Evolutionary conservation across 306 rosid genomes (phyloP).

Genomic region (Ammopiptanthus mongolicus): DNA sequence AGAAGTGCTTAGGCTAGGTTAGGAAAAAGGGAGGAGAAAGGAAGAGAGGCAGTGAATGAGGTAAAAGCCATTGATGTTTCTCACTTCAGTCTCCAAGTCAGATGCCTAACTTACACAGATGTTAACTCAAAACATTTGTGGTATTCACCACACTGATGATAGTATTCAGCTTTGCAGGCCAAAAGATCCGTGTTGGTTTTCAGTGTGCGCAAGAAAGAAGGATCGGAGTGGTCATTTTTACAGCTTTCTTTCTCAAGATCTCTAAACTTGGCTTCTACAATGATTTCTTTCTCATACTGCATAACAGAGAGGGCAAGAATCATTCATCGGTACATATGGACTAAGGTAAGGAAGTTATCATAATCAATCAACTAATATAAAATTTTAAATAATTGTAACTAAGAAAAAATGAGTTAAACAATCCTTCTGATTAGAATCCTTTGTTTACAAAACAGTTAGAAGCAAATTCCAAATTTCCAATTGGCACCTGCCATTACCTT

Average conservation of each 20-base stretch:
- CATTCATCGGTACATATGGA: constrained; percentile 5
- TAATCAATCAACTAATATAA: neutral
- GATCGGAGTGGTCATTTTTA: constrained; percentile 53
- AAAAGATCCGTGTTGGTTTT: constrained; percentile 80
- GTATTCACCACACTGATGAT: constrained; percentile 93
- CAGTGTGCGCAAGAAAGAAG: constrained; percentile 58
- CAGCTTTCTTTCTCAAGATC: constrained; percentile 78
- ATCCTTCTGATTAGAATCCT: neutral
- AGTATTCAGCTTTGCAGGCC: constrained; percentile 98
- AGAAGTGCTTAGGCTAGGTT: constrained; percentile 9
- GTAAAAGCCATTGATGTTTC: neutral
- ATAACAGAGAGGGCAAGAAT: constrained; percentile 20
- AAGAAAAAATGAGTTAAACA: neutral
- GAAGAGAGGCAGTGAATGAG: neutral
- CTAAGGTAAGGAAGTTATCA: neutral
- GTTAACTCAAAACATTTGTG: constrained; percentile 95
- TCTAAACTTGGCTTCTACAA: constrained; percentile 73
- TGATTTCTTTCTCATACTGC: constrained; percentile 84
- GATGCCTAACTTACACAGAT: constrained; percentile 64
- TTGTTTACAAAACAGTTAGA: neutral
- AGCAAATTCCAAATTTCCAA: constrained; percentile 23
- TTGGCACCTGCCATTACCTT: constrained; percentile 49
- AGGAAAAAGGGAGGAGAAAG: neutral
- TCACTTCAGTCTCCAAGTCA: constrained; percentile 27
- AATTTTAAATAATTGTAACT: neutral